A percentile compares a stretch with the other conserved stretches of the same genome.
Evolutionary conservation across 2,329 filamentous ascomycete genomes (phyloP).

Genomic region (Penicillium rolfsii): DNA sequence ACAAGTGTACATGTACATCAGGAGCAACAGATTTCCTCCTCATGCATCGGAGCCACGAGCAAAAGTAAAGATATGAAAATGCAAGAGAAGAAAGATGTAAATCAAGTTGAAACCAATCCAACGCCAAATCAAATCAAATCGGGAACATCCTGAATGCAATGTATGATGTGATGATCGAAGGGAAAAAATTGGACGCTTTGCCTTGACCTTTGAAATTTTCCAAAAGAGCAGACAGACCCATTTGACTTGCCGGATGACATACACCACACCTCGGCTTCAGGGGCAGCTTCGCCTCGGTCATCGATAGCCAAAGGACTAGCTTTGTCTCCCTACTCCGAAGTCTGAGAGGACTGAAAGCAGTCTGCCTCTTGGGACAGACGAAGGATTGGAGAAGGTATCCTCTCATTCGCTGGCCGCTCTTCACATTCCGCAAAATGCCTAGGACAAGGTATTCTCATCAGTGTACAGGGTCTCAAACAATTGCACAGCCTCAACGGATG

Average conservation of each 20-base stretch:
- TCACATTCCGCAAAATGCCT: slow-evolving; percentile 18
- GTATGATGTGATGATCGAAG: neutral
- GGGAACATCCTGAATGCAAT: slow-evolving; percentile 13
- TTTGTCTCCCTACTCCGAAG: neutral
- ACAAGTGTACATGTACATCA: neutral
- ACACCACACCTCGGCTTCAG: neutral
- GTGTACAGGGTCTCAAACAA: neutral
- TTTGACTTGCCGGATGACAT: neutral
- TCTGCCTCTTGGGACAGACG: neutral
- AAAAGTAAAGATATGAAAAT: neutral
- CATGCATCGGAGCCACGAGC: slow-evolving; percentile 10
- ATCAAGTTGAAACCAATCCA: neutral
- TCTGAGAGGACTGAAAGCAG: neutral
- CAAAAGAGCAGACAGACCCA: slow-evolving; percentile 5
- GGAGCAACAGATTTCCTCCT: neutral
- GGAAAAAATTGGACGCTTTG: neutral
- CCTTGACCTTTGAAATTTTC: neutral
- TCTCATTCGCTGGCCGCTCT: neutral
- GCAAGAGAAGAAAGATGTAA: neutral
- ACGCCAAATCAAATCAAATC: slow-evolving; percentile 6
- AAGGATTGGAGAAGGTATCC: neutral
- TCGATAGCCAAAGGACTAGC: neutral
- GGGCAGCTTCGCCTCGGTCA: neutral
- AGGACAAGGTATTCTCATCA: neutral
- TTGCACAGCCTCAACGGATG: neutral